Base-by-base conservation (phyloP, 139 green algal species). In the Marvania coccoides region DNA sequence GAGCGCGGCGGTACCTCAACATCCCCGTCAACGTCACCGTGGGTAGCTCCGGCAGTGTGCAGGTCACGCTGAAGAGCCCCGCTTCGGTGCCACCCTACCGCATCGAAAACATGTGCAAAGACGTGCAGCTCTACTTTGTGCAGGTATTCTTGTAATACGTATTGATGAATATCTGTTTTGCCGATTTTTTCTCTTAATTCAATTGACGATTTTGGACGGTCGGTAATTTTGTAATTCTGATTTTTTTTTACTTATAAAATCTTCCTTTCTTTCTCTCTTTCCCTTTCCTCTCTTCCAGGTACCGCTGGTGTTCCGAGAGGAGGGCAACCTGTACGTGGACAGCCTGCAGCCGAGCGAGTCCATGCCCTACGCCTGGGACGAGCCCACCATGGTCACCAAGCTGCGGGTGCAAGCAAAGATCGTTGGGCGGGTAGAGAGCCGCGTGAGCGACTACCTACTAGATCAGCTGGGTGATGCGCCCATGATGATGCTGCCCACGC, bases 291-390 rank as follows among this genome's bases (percentile, higher is more conserved):
- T 24, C 60, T 36, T 55, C 38, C 23, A 62, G 28, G 19, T 46
- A 1, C 71, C 64, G n/a, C 42, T 65, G 8, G n/a, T 58, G 26
- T 59, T 45, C 26, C 57, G 15, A 7, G 1, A 10, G n/a, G 39
- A 63, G 26, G 56, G 36, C 24, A 61, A 34, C 0, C 30, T 63
- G 6, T 70, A 70, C 39, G 42, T 83, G 34, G 69, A 82, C 46
- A 60, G 33, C 37, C 58, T 81, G 51, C 47, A 57, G 33, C 67
- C 55, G 15, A 69, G 80, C 23, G 51, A 72, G 48, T 34, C 60
- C 4, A 81, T 94, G 71, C 72, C 83, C 4, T 96, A 91, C 65
- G 89, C 89, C 1, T 96, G 88, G 87, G 89, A 96, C 58, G 83
- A 95, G 79, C 83, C 84, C 19, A 84, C 39, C 6, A n/a, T 73